phyloP scores from a whole-genome alignment of 1,139 yeast genomes.

The Candida tropicalis region DNA sequence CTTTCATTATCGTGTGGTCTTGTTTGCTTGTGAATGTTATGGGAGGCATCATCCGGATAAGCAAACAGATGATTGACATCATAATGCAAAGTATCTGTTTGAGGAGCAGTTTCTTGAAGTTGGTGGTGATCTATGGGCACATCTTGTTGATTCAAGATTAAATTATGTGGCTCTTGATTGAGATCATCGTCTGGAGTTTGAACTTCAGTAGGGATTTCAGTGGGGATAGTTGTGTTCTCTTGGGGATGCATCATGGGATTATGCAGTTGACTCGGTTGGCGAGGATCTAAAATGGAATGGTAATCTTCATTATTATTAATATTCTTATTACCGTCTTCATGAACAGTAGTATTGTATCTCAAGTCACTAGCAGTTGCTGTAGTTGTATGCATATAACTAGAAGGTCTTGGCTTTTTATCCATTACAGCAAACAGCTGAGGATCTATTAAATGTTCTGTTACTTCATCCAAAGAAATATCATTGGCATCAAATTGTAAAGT shows the following conservation, averaged over 20 bases:
- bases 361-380: too few species aligned
- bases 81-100: not conserved
- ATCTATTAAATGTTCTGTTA: not conserved
- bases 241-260: too few species aligned
- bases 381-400: not conserved
- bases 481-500: not conserved
- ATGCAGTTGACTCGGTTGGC: not conserved
- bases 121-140: not conserved
- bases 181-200: not conserved
- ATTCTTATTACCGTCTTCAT: too few species aligned
- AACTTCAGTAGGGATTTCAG: not conserved
- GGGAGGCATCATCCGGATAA: not conserved
- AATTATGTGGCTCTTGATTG: not conserved
- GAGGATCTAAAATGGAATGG: not conserved
- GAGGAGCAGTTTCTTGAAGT: not conserved
- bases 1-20: too few species aligned
- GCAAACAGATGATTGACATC: not conserved
- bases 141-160: not conserved
- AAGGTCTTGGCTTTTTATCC: not conserved
- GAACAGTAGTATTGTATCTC: too few species aligned
- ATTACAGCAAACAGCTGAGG: not conserved
- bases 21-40: too few species aligned
- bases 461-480: conserved; percentile 2
- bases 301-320: not conserved
- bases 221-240: not conserved